Base-by-base conservation (phyloP, 805 yeast genomes). In the Candida gorgasii region DNA sequence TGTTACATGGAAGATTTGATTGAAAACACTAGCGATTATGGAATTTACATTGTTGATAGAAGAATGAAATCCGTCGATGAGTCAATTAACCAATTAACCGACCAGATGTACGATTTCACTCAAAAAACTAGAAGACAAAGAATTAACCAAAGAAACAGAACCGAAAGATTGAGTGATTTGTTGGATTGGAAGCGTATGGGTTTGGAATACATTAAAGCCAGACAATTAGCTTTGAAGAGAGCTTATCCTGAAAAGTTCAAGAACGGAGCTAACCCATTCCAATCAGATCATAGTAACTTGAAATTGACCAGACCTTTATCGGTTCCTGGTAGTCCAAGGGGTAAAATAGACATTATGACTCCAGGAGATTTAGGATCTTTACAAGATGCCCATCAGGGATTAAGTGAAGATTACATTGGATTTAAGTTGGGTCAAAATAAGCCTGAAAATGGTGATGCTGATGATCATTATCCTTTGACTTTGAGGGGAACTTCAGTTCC, bases 161-260 rank as follows among this genome's bases (percentile, higher is more conserved):
- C 97, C 20, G 99, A 92, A 70, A 77, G 99, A 54, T 75, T 92
- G 49, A 82, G 93, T 39, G 98, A 93, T 62, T 69, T 92, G 55
- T 78, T 92, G 47, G 99, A 92, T 69, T 92, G 99, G 99, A 88
- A 86, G 67, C 79, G 98, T 57, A 90, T 92, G 98, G 99, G 99
- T 0, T 72, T 92, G 40, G 99, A 93, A 65, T 92, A 92, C 64
- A 82, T 88, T 56, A 92, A 92, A 71, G 98, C 98, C 12, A 81
- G 98, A 57, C 89, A 87, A 58, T 76, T 92, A 54, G 89, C 97
- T 0, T 75, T 92, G 61, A 85, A 90, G 63, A 76, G 98, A 58
- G 98, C 97, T 2, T 92, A 93, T 61, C 97, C 98, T 18, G 89
- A 86, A 49, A 76, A 84, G 53, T 92, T 82, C 65, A 74, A 75